Percentiles rank a stretch among this genome's conserved stretches.
Conservation (phyloP, 441 rosid species). For the Erysimum cheiri region DNA sequence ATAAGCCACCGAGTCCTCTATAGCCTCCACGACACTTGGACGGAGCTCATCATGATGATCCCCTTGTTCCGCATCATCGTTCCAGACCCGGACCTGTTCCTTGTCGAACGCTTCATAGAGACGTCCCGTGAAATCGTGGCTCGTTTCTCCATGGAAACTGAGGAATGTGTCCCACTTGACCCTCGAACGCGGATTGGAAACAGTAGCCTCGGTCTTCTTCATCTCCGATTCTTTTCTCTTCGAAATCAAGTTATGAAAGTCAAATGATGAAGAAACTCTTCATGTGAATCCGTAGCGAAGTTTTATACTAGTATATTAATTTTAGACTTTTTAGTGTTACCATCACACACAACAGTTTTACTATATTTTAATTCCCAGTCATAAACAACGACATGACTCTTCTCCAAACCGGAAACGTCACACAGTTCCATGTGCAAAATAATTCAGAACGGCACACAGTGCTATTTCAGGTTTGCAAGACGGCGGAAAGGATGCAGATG, state of each 20-base stretch:
- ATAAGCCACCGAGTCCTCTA: constrained; percentile 50
- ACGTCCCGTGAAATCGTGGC: constrained; percentile 39
- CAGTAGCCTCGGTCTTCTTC: neutral
- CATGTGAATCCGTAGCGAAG: neutral
- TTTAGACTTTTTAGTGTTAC: neutral
- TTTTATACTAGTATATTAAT: neutral
- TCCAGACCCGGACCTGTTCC: constrained; percentile 41
- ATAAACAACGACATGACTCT: constrained; percentile 2
- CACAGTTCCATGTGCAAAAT: neutral
- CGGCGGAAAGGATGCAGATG: neutral
- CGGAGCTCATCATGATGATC: constrained; percentile 37
- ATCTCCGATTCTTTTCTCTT: constrained; percentile 23
- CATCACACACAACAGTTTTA: neutral
- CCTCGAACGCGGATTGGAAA: constrained; percentile 29
- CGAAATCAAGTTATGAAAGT: neutral
- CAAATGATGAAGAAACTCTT: constrained; percentile 16
- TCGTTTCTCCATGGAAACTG: constrained; percentile 60
- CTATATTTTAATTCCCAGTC: neutral
- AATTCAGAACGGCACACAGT: neutral
- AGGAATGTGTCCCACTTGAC: constrained; percentile 65
- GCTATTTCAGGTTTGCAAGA: neutral
- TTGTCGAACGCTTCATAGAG: constrained; percentile 43
- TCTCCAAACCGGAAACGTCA: neutral
- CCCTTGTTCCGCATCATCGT: constrained; percentile 43
- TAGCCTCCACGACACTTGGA: constrained; percentile 42